Conservation (phyloP, 2,329 filamentous ascomycete species). For the Sporothrix curviconia region DNA sequence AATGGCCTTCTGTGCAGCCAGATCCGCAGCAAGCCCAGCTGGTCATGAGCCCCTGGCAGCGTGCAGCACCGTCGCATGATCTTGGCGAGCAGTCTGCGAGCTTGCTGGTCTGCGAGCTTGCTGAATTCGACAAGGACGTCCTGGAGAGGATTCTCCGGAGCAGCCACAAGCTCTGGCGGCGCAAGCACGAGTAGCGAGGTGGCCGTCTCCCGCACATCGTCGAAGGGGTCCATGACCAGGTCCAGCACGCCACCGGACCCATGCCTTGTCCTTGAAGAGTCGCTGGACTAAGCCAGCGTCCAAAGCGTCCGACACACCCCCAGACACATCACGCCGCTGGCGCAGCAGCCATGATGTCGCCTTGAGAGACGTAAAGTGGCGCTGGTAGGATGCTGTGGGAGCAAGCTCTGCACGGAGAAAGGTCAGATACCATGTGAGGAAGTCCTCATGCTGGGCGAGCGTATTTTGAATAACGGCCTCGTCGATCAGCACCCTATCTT, state of each 20-base stretch:
- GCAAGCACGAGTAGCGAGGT: conserved; percentile 46
- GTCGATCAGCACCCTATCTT: not conserved
- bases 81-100: conserved; percentile 69
- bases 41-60: conserved; percentile 65
- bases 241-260: conserved; percentile 65
- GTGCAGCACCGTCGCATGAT: conserved; percentile 86
- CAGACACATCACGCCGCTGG: conserved; percentile 54
- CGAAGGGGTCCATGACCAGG: conserved; percentile 81
- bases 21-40: conserved; percentile 40
- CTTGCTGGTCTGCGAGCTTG: conserved; percentile 47
- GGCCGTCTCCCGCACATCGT: conserved; percentile 69
- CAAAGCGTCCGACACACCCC: conserved; percentile 22
- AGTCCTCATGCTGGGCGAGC: conserved; percentile 50
- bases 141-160: not conserved
- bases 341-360: conserved; percentile 61
- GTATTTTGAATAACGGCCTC: conserved; percentile 19
- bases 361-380: conserved; percentile 75
- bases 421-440: conserved; percentile 65
- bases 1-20: conserved; percentile 41
- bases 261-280: conserved; percentile 37
- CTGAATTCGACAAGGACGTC: conserved; percentile 42
- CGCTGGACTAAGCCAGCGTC: conserved; percentile 23
- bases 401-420: conserved; percentile 70
- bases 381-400: conserved; percentile 80
- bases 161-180: conserved; percentile 30